Evolutionary conservation across 768 basidiomycete genomes (phyloP), one percentile per base, ranked within the genome.

Genomic region (Russula ochroleuca): DNA sequence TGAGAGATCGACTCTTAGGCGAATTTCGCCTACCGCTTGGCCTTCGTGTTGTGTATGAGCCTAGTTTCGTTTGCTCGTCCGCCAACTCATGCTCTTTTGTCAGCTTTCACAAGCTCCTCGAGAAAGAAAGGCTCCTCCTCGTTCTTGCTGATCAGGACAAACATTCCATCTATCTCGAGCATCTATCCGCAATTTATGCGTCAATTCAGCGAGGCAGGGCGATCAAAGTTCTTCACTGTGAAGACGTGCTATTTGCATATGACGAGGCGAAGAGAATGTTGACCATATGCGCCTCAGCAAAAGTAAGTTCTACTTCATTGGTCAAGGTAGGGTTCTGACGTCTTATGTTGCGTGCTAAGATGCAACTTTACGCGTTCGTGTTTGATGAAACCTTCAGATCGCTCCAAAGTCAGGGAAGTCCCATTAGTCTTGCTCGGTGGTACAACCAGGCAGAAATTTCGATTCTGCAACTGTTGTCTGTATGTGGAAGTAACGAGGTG

Each of bases 191-290:
- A 10, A 45, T 68, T 3, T 61, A 62, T 37, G n/a, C n/a, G 2
- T 57, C 37, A 1, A 38, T 66, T 25, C 14, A 7, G 28, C 57
- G 41, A 2, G 33, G 14, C 0, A 57, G 28, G 7, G 1, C 33
- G 11, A 58, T 48, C 28, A 60, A 68, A 57, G 35, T n/a, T 0
- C 69, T 85, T n/a, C 73, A 78, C 56, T 75, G 74, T 8, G 75
- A 75, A 2, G 72, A 78, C 8, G 75, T 76, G 45, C 14, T 80
- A 10, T 57, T 85, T 4, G 75, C 84, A 0, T 84, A 78, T 61
- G 83, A 86, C 48, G 84, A 86, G 66, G 68, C 73, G 10, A 81
- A 78, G 65, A 76, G 79, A 1, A 77, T 80, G 72, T 67, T 86
- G n/a, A 77, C 77, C 0, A 62, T 85, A 0, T 79, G 81, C 60